These are phyloP conservation scores for Pestalotiopsis sp. DNA, from an alignment of 2,329 filamentous ascomycete species.

Conservation along the genomic window DNA sequence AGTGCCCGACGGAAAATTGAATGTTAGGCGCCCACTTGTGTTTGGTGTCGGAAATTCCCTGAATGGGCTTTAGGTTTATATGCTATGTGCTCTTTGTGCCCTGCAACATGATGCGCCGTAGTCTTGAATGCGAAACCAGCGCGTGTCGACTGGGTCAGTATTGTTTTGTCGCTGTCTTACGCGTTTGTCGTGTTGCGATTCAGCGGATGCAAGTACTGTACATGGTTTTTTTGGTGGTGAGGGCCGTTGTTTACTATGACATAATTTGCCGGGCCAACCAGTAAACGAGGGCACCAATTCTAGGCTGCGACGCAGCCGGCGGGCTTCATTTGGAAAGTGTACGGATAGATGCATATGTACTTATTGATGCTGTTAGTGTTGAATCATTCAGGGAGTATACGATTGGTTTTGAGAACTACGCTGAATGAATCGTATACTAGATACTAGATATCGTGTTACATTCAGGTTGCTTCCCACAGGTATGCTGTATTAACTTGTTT, in stretches of 20 bases:
- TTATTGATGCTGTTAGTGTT: not conserved
- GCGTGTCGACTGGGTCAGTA: constrained; percentile 20
- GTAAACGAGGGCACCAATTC: not conserved
- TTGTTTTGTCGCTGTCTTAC: not conserved
- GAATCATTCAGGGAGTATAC: not conserved
- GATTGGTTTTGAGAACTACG: not conserved
- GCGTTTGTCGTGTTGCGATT: not conserved
- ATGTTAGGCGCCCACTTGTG: not conserved
- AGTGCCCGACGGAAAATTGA: not conserved
- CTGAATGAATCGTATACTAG: no score
- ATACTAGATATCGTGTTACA: no score
- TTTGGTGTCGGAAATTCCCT: not conserved
- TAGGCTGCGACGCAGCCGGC: not conserved
- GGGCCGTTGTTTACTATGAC: constrained; percentile 20
- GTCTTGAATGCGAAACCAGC: not conserved
- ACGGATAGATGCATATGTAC: not conserved
- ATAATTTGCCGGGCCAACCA: constrained; percentile 31
- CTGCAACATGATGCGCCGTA: not conserved
- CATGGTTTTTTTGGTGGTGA: constrained; percentile 4
- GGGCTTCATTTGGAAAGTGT: not conserved
- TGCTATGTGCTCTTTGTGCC: not conserved
- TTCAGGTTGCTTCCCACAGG: no score
- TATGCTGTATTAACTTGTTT: no score
- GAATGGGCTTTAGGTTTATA: not conserved
- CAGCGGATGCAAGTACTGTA: constrained; percentile 1